phyloP scores from a whole-genome alignment of 768 basidiomycete species.

The Mycena vulgaris region DNA sequence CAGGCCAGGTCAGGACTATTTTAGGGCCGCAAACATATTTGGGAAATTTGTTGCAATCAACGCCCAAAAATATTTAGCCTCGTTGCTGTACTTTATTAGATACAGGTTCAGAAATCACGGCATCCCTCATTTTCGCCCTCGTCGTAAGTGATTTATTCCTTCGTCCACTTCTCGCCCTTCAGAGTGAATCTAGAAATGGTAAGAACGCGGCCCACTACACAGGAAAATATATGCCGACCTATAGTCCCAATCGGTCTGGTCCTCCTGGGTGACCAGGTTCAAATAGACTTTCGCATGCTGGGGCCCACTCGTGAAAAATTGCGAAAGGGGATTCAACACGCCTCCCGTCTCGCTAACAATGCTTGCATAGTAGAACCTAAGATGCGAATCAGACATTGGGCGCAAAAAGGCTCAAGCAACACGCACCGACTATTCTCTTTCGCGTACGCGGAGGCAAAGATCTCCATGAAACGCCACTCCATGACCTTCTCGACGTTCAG shows the following conservation, averaged over 20 bases:
- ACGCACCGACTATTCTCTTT: slow-evolving; percentile 44
- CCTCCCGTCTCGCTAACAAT: slow-evolving; percentile 43
- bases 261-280: slow-evolving; percentile 43
- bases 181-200: slow-evolving; percentile 2
- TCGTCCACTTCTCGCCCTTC: slow-evolving; percentile 1
- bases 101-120: too few relatives aligned
- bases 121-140: too few relatives aligned
- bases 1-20: too few relatives aligned
- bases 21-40: too few relatives aligned
- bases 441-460: slow-evolving; percentile 38
- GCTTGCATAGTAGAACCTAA: slow-evolving; percentile 49
- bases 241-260: slow-evolving; percentile 35
- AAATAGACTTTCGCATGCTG: slow-evolving; percentile 47
- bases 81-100: too few relatives aligned
- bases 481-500: slow-evolving; percentile 46
- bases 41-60: too few relatives aligned
- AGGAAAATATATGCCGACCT: neutral
- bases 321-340: slow-evolving; percentile 8
- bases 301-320: slow-evolving; percentile 44
- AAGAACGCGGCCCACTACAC: neutral
- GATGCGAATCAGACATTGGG: neutral
- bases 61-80: too few relatives aligned
- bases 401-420: neutral
- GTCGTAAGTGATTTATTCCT: neutral
- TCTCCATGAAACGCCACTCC: slow-evolving; percentile 40